Conservation (phyloP, 805 yeast genomes). For the Candida nitratophila region DNA sequence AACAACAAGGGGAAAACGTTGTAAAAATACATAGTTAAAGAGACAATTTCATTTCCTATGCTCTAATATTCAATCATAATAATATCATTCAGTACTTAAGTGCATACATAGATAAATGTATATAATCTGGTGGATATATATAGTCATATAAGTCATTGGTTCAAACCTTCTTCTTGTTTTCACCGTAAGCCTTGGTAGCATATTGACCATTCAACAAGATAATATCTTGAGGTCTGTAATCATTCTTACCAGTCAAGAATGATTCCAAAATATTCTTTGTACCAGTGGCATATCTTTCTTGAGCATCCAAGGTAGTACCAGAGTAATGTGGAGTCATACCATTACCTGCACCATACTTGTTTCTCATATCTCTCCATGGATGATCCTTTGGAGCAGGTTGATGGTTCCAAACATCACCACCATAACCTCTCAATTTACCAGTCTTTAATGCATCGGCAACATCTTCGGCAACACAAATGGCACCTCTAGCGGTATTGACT, state of each 20-base stretch:
- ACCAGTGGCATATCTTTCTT: slow-evolving; percentile 65
- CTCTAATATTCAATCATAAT: too few relatives aligned
- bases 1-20: too few relatives aligned
- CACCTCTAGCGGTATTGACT: slow-evolving; percentile 79
- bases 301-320: slow-evolving; percentile 79
- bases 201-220: slow-evolving; percentile 67
- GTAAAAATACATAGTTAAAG: too few relatives aligned
- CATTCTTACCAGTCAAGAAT: slow-evolving; percentile 53
- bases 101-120: too few relatives aligned
- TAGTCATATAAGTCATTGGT: too few relatives aligned
- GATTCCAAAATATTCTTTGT: slow-evolving; percentile 57
- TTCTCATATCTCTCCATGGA: slow-evolving; percentile 69
- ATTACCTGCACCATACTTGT: slow-evolving; percentile 66
- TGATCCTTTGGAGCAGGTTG: slow-evolving; percentile 76
- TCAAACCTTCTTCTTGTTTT: slow-evolving; percentile 25
- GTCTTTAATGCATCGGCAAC: slow-evolving; percentile 65
- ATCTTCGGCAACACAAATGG: slow-evolving; percentile 65
- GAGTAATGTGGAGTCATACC: slow-evolving; percentile 83
- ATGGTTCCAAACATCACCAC: slow-evolving; percentile 83
- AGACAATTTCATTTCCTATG: too few relatives aligned
- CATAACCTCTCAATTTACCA: slow-evolving; percentile 72
- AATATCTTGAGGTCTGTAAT: slow-evolving; percentile 71
- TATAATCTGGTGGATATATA: too few relatives aligned
- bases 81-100: too few relatives aligned
- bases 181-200: slow-evolving; percentile 69